Base-by-base conservation (phyloP, 805 yeast genomes). In the Metschnikowia kunwiensis region DNA sequence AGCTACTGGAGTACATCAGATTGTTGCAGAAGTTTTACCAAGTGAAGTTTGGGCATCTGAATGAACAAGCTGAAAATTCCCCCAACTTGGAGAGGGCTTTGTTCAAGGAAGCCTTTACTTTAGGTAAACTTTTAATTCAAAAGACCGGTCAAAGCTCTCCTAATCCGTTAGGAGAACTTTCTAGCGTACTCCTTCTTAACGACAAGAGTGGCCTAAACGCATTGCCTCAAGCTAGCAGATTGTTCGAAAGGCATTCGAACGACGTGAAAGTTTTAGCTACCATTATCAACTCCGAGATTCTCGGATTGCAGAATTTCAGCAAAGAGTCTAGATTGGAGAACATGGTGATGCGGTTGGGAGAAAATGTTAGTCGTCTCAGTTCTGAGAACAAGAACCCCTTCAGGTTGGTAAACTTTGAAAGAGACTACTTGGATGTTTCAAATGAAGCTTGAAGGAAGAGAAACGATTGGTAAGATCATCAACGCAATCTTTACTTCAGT, bases 321-420 rank as follows among this genome's bases (percentile, higher is more conserved):
- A 44, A 48, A 8, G 45, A 36, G 15, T 63, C 70, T 2, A 57
- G 55, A 21, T 47, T 68, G 30, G 68, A 68, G 42, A 34, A 34
- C 7, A 58, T 65, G 27, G 49, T 65, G 22, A 50, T 50, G 13
- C 50, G 49, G 21, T 67, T 63, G 10, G 54, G 57, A 35, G 38
- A 44, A 4, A 65, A 65, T 44, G 57, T 68, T 32, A 50, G 38
- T 12, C 38, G 37, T 12, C 56, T 68, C 27, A 54, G 63, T 26
- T 46, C 54, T 24, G 53, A 52, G 30, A 46, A 54, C 37, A 71
- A 67, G 40, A 59, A 57, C 22, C 54, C 55, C 27, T 68, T 63
- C 44, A 48, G 58, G 44, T 49, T 68, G 47, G 50, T 65, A 12
- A 65, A 65, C 42, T 64, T 59, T 32, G 68, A 66, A 29, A 53